phyloP scores from a whole-genome alignment of 129 eudicot genomes.

The Dittrichia graveolens region DNA sequence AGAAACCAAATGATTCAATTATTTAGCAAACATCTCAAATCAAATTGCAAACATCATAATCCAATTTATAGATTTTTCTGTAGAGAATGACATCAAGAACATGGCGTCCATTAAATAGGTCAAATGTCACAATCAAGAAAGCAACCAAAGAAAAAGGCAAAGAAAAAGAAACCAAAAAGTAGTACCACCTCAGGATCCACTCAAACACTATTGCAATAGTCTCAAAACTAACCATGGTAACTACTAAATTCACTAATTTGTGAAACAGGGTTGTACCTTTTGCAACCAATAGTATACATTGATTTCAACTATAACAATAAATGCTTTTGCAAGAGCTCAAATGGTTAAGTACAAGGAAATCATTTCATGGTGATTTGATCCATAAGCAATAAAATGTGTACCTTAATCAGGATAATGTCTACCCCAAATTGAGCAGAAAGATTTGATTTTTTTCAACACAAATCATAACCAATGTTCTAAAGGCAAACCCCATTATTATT shows the following conservation, averaged over 20 bases:
- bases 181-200: constrained; percentile 44
- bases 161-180: constrained; percentile 41
- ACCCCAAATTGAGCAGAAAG: not conserved
- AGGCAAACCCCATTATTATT: not conserved
- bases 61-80: constrained; percentile 30
- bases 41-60: constrained; percentile 30
- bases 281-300: constrained; percentile 6
- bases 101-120: constrained; percentile 48
- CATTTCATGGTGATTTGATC: constrained; percentile 8
- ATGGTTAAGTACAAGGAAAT: constrained; percentile 9
- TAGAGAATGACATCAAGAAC: constrained; percentile 49
- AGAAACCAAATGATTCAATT: constrained; percentile 31
- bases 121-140: constrained; percentile 54
- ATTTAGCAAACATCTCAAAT: constrained; percentile 28
- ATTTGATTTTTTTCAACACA: constrained; percentile 18
- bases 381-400: constrained; percentile 21
- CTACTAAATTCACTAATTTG: constrained; percentile 1
- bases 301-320: constrained; percentile 7
- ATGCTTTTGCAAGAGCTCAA: constrained; percentile 16
- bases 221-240: constrained; percentile 15
- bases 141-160: constrained; percentile 39
- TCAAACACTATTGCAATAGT: constrained; percentile 25
- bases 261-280: constrained; percentile 19
- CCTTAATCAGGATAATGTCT: constrained; percentile 8
- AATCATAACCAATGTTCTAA: constrained; percentile 11